These are phyloP conservation scores for Medicago truncatula DNA, from an alignment of 306 rosid species.

Conservation along the genomic window MtrunA17r5.0-ANR NC_053042.1:6405501-6406000, in stretches of 20 bases:
- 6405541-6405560: background rate
- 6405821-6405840: constrained; percentile 7
- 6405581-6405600: background rate
- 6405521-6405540: background rate
- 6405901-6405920: constrained; percentile 15
- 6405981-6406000: background rate
- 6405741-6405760: too few species aligned
- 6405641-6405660: background rate
- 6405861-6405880: background rate
- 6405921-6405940: background rate
- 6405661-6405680: background rate
- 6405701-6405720: background rate
- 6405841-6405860: background rate
- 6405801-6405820: background rate
- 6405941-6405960: background rate
- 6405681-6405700: background rate
- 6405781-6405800: too few species aligned
- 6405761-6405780: too few species aligned
- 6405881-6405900: constrained; percentile 1
- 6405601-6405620: background rate
- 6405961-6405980: background rate
- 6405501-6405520: background rate
- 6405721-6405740: too few species aligned
- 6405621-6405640: background rate
- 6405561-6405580: background rate